Conservation (phyloP, 495 filamentous ascomycete genomes). For the Aspergillus incahuasiensis region DNA sequence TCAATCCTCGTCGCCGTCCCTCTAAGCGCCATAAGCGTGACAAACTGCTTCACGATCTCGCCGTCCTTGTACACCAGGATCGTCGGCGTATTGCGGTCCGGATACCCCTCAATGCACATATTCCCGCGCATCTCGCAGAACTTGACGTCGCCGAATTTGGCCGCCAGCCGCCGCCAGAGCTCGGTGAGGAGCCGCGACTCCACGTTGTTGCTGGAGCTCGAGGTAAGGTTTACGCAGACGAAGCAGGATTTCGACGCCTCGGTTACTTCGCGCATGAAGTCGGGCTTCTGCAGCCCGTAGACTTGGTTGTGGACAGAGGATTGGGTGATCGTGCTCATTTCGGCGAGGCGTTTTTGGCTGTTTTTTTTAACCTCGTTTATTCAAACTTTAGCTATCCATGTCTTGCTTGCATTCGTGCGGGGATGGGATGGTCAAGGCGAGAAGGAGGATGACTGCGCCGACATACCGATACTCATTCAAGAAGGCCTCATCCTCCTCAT, state of each 20-base stretch:
- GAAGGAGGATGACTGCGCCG: not conserved
- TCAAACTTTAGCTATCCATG: constrained; percentile 14
- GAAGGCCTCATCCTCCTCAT: constrained; percentile 90
- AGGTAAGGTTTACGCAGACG: constrained; percentile 84
- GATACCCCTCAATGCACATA: constrained; percentile 95
- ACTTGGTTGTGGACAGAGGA: constrained; percentile 78
- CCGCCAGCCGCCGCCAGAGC: constrained; percentile 81
- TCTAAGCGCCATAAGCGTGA: constrained; percentile 75
- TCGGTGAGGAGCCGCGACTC: constrained; percentile 79
- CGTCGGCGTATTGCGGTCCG: constrained; percentile 89
- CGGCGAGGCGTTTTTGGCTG: constrained; percentile 74
- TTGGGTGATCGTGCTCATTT: constrained; percentile 69
- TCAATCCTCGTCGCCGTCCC: constrained; percentile 64
- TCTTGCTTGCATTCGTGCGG: not conserved
- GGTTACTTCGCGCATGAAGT: constrained; percentile 89
- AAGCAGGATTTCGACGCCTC: constrained; percentile 69
- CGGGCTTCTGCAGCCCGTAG: constrained; percentile 88
- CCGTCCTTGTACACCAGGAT: constrained; percentile 89
- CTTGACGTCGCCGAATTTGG: constrained; percentile 86
- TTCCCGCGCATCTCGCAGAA: constrained; percentile 94
- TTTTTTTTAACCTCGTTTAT: too few relatives aligned
- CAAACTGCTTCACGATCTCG: constrained; percentile 82
- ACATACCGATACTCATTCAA: constrained; percentile 71
- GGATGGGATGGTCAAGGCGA: not conserved
- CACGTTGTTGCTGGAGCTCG: constrained; percentile 67